Conservation (phyloP, 2,329 filamentous ascomycete species). For the Bretziella fagacearum region DNA sequence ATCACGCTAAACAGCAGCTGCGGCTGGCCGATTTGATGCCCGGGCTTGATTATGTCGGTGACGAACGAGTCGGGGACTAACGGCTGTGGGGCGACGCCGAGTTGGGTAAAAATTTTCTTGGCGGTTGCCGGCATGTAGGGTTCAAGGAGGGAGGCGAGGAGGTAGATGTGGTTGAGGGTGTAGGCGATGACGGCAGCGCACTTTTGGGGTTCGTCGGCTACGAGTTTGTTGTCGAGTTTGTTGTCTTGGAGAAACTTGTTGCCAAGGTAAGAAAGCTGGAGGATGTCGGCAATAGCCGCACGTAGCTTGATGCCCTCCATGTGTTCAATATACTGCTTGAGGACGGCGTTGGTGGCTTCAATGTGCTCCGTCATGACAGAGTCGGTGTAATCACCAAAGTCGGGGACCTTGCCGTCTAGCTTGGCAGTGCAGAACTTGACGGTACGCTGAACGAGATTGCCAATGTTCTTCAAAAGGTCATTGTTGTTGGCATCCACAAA, state of each 20-base stretch:
- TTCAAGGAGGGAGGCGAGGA: slow-evolving; percentile 60
- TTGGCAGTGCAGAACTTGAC: slow-evolving; percentile 65
- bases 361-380: slow-evolving; percentile 36
- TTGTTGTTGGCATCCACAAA: slow-evolving; percentile 81
- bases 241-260: slow-evolving; percentile 36
- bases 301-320: slow-evolving; percentile 58
- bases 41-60: slow-evolving; percentile 43
- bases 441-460: slow-evolving; percentile 58
- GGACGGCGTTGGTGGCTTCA: slow-evolving; percentile 45
- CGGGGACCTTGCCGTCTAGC: slow-evolving; percentile 52
- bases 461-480: slow-evolving; percentile 61
- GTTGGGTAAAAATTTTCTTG: slow-evolving; percentile 58
- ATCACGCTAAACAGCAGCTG: slow-evolving; percentile 70
- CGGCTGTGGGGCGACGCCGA: slow-evolving; percentile 36
- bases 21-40: slow-evolving; percentile 67
- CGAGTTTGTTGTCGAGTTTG: slow-evolving; percentile 36
- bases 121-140: slow-evolving; percentile 78
- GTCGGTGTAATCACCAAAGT: slow-evolving; percentile 35
- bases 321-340: slow-evolving; percentile 50
- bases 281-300: slow-evolving; percentile 44
- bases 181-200: slow-evolving; percentile 49
- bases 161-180: slow-evolving; percentile 68
- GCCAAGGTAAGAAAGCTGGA: slow-evolving; percentile 46
- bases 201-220: slow-evolving; percentile 36
- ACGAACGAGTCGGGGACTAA: slow-evolving; percentile 52